Base-by-base conservation (phyloP, 176 grass and related monocot genomes). In the Oryza punctata region DNA sequence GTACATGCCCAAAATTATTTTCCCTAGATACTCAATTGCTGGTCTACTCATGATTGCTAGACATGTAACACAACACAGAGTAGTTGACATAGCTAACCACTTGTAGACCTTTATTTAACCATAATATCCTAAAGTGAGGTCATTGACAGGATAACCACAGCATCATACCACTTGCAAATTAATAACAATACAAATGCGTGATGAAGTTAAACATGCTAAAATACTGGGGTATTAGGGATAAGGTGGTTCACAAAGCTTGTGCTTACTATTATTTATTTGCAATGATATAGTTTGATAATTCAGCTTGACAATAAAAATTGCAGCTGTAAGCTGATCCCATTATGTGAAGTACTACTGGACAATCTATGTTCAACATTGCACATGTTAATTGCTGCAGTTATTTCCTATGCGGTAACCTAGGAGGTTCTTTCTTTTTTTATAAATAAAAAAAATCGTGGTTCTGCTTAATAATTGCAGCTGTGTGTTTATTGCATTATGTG, bases 71-170 rank as follows among this genome's bases (percentile, higher is more conserved):
- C 9, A 68, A 37, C 10, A 57, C 8, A 18, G 35, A 74, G 25
- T 74, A 52, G 71, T 74, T 74, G 25, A 19, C 43, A 60, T 23
- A 74, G 44, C 6, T 74, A 49, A 49, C 71, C 13, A 49, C 72
- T 73, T 73, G 43, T 49, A 28, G 12, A 27, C 24, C 43, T 47
- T 12, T 30, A 52, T 49, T 52, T 15, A 46, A 19, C 24, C 25
- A 52, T 74, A 45, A 46, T 46, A 72, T 71, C 19, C 21, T 71
- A 71, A 6, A 45, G 5, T 7, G 69, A 72, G 40, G 37, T 15
- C 6, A 72, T 43, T 13, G 12, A 46, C 69, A 46, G 2, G 21
- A 45, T 24, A 72, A 25, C 69, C 23, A 27, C 11, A 44, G 1
- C 12, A 46, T 41, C 41, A 46, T 1, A 23, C n/a, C 40, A 72